phyloP scores from a whole-genome alignment of 2,329 filamentous ascomycete genomes.

The Fusarium compactum region DNA sequence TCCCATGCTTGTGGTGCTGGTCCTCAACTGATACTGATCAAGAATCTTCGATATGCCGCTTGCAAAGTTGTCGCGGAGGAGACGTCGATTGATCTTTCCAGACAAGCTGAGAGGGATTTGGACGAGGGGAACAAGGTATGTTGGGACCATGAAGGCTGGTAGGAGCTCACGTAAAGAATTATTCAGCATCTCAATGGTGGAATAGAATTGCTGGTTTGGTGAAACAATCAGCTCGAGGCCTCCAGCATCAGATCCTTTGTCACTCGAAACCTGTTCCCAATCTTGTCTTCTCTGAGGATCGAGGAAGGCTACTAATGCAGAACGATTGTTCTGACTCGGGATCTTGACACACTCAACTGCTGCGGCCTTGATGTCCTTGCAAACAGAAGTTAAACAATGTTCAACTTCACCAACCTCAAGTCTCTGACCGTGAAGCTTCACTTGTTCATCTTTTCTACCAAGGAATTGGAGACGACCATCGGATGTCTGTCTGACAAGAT shows the following conservation, averaged over 20 bases:
- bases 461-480: neutral
- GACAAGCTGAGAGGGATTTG: neutral
- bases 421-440: slow-evolving; percentile 6
- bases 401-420: slow-evolving; percentile 8
- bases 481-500: neutral
- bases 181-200: neutral
- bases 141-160: slow-evolving; percentile 1
- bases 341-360: slow-evolving; percentile 13
- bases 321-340: neutral
- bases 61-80: neutral
- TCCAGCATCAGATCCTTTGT: neutral
- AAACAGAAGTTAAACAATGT: neutral
- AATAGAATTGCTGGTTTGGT: neutral
- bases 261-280: neutral
- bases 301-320: neutral
- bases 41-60: neutral
- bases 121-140: neutral
- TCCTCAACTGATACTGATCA: neutral
- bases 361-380: neutral
- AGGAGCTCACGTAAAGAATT: neutral
- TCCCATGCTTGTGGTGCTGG: neutral
- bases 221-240: neutral
- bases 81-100: slow-evolving; percentile 5
- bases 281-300: neutral
- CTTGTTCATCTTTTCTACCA: slow-evolving; percentile 8